phyloP scores from a whole-genome alignment of 805 yeast genomes.

The Pichia deserticola region DNA sequence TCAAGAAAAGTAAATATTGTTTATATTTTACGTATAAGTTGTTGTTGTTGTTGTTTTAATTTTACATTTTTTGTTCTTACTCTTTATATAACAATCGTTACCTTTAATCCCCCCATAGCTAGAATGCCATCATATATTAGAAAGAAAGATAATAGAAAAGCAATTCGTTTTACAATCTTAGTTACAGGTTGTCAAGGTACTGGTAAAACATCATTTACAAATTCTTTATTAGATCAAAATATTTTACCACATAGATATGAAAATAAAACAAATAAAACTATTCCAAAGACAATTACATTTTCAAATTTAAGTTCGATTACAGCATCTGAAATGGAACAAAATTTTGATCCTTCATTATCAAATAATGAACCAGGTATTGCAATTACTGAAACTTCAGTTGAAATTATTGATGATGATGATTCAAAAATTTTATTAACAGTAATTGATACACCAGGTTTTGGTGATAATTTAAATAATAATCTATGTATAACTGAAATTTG shows the following conservation, averaged over 20 bases:
- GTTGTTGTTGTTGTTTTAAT: too few species aligned
- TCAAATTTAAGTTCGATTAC: slow-evolving; percentile 51
- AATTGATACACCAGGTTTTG: slow-evolving; percentile 56
- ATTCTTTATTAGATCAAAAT: slow-evolving; percentile 55
- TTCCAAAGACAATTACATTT: slow-evolving; percentile 47
- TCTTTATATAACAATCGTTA: too few species aligned
- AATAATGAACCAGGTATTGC: slow-evolving; percentile 69
- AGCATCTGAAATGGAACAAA: slow-evolving; percentile 50
- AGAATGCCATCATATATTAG: slow-evolving; percentile 29
- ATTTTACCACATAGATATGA: slow-evolving; percentile 53
- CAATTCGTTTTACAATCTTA: slow-evolving; percentile 66
- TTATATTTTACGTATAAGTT: too few species aligned
- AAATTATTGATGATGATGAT: slow-evolving; percentile 55
- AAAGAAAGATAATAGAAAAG: slow-evolving; percentile 64
- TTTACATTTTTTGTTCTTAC: too few species aligned
- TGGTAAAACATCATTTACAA: slow-evolving; percentile 72
- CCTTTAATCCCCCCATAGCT: background rate
- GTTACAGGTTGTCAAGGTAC: slow-evolving; percentile 68
- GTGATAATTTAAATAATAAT: slow-evolving; percentile 53
- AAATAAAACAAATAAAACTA: slow-evolving; percentile 16
- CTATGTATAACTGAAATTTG: slow-evolving; percentile 61
- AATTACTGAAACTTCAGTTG: slow-evolving; percentile 58
- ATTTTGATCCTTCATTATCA: slow-evolving; percentile 55
- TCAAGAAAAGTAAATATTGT: too few species aligned
- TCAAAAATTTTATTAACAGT: slow-evolving; percentile 46